Percentiles rank a stretch among this genome's conserved stretches.
Evolutionary conservation across 2,329 filamentous ascomycete species (phyloP).

Genomic region (Monilinia laxa): DNA sequence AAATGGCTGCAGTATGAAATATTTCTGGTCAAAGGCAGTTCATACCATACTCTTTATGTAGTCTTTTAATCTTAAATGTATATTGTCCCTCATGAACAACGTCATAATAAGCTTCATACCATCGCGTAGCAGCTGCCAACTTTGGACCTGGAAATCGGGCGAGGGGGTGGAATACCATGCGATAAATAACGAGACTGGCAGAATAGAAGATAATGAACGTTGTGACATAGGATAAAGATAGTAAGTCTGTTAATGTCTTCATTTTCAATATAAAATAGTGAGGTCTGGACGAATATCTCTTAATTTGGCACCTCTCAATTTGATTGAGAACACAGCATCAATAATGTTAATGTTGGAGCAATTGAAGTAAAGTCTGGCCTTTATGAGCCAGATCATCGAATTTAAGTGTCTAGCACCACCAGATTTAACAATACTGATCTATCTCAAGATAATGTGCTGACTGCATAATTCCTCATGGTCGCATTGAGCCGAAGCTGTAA

Average conservation of each 20-base stretch:
- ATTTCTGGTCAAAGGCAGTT: not conserved
- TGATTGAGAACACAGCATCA: not conserved
- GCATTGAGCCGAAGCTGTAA: too few relatives aligned
- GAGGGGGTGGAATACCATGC: conserved; percentile 6
- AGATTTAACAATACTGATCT: too few relatives aligned
- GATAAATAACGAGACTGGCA: conserved; percentile 10
- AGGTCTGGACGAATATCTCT: not conserved
- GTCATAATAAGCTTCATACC: conserved; percentile 26
- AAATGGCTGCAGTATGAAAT: not conserved
- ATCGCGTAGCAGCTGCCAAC: conserved; percentile 10
- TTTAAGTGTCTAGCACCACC: too few relatives aligned
- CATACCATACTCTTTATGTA: conserved; percentile 30
- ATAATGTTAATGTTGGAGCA: too few relatives aligned
- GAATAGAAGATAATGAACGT: not conserved
- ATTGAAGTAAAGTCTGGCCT: too few relatives aligned
- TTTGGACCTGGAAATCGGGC: conserved; percentile 9
- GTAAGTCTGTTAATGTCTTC: not conserved
- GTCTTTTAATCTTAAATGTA: conserved; percentile 24
- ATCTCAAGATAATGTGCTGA: too few relatives aligned
- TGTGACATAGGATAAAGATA: not conserved
- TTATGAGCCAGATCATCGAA: too few relatives aligned
- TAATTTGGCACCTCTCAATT: not conserved
- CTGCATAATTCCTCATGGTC: too few relatives aligned
- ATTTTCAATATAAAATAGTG: not conserved
- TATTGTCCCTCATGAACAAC: conserved; percentile 23